phyloP scores from a whole-genome alignment of 139 green algal genomes.

The Coelastrella sp. region DNA sequence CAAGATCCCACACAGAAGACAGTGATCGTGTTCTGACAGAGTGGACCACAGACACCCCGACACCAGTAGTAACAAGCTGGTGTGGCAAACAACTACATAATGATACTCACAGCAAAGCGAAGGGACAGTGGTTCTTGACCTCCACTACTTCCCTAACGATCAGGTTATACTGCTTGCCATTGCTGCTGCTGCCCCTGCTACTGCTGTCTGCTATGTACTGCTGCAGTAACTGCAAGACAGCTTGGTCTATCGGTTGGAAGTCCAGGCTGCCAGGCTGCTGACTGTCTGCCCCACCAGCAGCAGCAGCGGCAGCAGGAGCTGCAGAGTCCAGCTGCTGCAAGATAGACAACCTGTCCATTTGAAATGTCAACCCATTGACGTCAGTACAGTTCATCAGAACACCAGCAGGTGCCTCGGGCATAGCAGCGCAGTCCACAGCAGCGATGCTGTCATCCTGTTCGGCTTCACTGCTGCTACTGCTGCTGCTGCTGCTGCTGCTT shows the following conservation, averaged over 20 bases:
- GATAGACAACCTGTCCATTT: not conserved
- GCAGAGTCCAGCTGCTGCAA: not conserved
- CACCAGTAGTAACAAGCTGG: not conserved
- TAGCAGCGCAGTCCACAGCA: not conserved
- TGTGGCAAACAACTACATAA: not conserved
- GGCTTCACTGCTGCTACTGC: not conserved
- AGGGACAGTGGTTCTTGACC: constrained; percentile 87
- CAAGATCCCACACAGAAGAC: no score
- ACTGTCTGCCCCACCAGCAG: not conserved
- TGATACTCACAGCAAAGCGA: constrained; percentile 46
- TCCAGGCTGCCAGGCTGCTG: constrained; percentile 15
- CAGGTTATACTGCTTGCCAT: not conserved
- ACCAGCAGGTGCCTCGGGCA: not conserved
- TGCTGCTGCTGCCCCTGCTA: constrained; percentile 9
- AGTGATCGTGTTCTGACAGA: not conserved
- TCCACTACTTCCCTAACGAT: constrained; percentile 76
- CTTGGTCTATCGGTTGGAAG: not conserved
- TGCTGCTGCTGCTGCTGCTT: constrained; percentile 36
- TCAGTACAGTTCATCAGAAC: not conserved
- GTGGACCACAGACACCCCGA: not conserved
- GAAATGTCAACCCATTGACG: no score
- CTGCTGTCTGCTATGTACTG: not conserved
- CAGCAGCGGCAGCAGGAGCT: constrained; percentile 5
- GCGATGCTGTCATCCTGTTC: not conserved
- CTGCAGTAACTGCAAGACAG: not conserved